Evolutionary conservation across 2,329 filamentous ascomycete species (phyloP), one percentile per base, ranked within the genome.

Genomic region (Fusarium annulatum): DNA sequence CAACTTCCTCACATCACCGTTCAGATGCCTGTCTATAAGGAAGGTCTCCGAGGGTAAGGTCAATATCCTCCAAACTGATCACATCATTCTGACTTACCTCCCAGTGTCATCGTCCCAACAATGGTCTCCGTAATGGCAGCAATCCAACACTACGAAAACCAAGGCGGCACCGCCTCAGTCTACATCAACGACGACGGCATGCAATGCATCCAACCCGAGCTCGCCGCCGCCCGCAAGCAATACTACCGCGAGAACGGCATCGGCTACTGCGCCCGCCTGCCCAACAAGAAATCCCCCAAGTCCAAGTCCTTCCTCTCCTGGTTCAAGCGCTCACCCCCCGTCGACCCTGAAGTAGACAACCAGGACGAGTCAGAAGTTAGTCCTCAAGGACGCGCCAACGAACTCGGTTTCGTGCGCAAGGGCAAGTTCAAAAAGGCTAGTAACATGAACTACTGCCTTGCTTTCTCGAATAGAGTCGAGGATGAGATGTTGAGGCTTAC

Each of bases 161-260:
- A 88, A 77, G 91, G 91, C n/a, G 91, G 91, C 12, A 88, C 89
- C 2, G 91, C 91, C 33, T 91, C 89, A 76, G 91, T 93, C 70
- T 91, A 92, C 76, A 82, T 92, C 78, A 92, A 92, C 72, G 91
- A 93, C 63, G 91, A 93, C 71, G 90, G 91, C 64, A 89, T 92
- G 86, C 90, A 92, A 78, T 80, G 91, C 39, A 83, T 92, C 21
- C 81, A 86, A 5, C 81, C 82, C 7, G 84, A 88, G 18, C 83
- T 88, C 19, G 84, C 85, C 9, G 80, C 84, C 38, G 84, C 83
- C 14, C 85, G 88, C 26, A 85, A 85, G 19, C 86, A 88, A 3
- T 89, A 88, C 72, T 90, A 90, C 74, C 84, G 87, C 15, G 88
- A 89, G 65, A 86, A 88, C 77, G 87, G 85, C 67, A 89, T 90